Base-by-base conservation (phyloP, 2,329 filamentous ascomycete genomes). In the Penicillium psychrosexuale region DNA sequence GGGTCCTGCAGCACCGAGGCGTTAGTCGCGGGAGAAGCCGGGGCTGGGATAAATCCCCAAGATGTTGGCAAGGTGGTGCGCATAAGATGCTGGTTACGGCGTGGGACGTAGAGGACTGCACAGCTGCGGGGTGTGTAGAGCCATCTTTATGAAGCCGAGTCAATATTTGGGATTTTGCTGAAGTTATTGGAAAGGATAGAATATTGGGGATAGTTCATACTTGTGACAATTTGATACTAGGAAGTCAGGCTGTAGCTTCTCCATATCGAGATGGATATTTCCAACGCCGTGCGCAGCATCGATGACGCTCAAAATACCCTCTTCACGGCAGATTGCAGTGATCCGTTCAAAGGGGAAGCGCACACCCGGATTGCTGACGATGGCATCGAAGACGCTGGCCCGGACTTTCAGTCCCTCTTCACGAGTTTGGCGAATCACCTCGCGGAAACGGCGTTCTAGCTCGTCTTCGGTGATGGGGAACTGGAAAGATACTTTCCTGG, bases 261-360 rank as follows among this genome's bases (percentile, higher is more conserved):
- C 60, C 13, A 97, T 74, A 70, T 95, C 83, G 8, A 97, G 72
- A 1, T 82, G 78, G 8, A 96, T 80, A 72, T 94, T 88, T 2
- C 93, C 93, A 24, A 96, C 76, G 1, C 88, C 87, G 72, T 97
- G 93, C 0, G 93, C 93, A 15, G 84, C 92, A 69, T 97, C 93
- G 36, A 97, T 78, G 19, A 90, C 77, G 63, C 87, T 91, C 51
- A 93, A 68, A 3, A 97, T 76, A 0, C 82, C 84, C 24, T 86
- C 77, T 53, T 86, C 81, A 42, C 79, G 81, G 70, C 91, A 96
- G 0, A 82, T 79, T 8, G 72, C 70, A 1, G 82, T 80, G 53
- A 96, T 74, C 1, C 71, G 73, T 69, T 92, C 85, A 73, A 89
- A 96, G 0, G 93, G 93, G 63, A 96, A 84, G 2, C 86, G 77